These are phyloP conservation scores for Marasmius sp. DNA, from an alignment of 1,284 basidiomycete genomes.

Conservation along the genomic window DNA sequence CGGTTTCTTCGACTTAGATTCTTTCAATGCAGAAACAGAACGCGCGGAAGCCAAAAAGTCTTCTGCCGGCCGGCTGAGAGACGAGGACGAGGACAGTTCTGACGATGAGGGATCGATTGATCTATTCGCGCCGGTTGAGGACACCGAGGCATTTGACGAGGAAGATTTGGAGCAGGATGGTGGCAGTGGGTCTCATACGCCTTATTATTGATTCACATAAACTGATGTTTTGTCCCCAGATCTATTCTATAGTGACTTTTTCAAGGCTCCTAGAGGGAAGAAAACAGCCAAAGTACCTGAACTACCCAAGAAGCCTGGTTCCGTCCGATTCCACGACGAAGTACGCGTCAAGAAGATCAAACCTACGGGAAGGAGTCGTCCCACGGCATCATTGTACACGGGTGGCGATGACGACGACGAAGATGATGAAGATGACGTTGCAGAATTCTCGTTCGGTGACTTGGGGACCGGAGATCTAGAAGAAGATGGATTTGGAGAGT, in stretches of 20 bases:
- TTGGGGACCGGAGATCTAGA: slow-evolving; percentile 21
- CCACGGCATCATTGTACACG: slow-evolving; percentile 42
- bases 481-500: slow-evolving; percentile 11
- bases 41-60: slow-evolving; percentile 71
- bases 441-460: slow-evolving; percentile 10
- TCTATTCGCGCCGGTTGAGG: slow-evolving; percentile 68
- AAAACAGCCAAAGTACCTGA: slow-evolving; percentile 17
- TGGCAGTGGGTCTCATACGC: slow-evolving; percentile 37
- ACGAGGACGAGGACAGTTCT: slow-evolving; percentile 56
- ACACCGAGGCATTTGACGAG: slow-evolving; percentile 35
- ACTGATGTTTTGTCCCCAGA: slow-evolving; percentile 38
- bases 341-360: slow-evolving; percentile 81
- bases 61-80: slow-evolving; percentile 58
- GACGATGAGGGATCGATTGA: slow-evolving; percentile 59
- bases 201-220: background rate
- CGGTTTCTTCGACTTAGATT: slow-evolving; percentile 87
- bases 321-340: slow-evolving; percentile 79
- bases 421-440: slow-evolving; percentile 31
- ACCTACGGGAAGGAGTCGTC: slow-evolving; percentile 60
- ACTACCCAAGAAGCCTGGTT: slow-evolving; percentile 27
- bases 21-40: slow-evolving; percentile 89
- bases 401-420: slow-evolving; percentile 35
- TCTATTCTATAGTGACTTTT: slow-evolving; percentile 71
- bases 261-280: slow-evolving; percentile 50
- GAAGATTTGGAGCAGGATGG: slow-evolving; percentile 38